Evolutionary conservation across 139 green algal genomes (phyloP).

Genomic region (Limnomonas spitsbergensis): DNA sequence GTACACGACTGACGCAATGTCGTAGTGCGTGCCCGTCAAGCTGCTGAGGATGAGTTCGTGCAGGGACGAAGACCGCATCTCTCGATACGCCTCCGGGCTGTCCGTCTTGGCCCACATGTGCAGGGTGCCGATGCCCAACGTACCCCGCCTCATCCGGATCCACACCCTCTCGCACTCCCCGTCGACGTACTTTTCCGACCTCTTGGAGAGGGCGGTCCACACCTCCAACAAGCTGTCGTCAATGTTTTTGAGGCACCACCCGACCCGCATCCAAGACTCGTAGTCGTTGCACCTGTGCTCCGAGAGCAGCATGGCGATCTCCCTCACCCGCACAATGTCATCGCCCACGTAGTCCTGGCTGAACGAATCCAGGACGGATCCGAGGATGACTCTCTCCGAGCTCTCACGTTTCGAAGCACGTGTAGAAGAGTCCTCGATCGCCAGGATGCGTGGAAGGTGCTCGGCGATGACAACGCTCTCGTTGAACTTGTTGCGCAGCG

Average conservation of each 20-base stretch:
- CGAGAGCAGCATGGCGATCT: constrained; percentile 3
- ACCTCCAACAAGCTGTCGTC: constrained; percentile 2
- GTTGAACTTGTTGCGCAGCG: constrained; percentile 14
- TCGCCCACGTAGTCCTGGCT: neutral
- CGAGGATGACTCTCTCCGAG: neutral
- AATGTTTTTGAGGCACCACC: constrained; percentile 28
- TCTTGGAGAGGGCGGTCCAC: constrained; percentile 10
- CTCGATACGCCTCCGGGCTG: neutral
- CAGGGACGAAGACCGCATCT: neutral
- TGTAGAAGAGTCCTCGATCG: neutral
- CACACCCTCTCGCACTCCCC: constrained; percentile 15
- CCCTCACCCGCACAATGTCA: neutral
- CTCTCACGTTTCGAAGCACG: neutral
- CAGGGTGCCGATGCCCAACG: constrained; percentile 16
- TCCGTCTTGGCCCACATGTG: constrained; percentile 23
- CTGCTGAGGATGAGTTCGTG: neutral
- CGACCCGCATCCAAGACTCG: constrained; percentile 13
- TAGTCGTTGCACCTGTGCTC: neutral
- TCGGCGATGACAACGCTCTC: neutral
- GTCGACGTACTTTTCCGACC: neutral
- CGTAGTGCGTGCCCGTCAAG: neutral
- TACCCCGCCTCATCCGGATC: neutral
- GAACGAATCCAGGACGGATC: neutral
- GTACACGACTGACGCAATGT: constrained; percentile 10
- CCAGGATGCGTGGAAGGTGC: neutral